Conservation (phyloP, 768 basidiomycete genomes). For the Lactarius akahatsu region DNA sequence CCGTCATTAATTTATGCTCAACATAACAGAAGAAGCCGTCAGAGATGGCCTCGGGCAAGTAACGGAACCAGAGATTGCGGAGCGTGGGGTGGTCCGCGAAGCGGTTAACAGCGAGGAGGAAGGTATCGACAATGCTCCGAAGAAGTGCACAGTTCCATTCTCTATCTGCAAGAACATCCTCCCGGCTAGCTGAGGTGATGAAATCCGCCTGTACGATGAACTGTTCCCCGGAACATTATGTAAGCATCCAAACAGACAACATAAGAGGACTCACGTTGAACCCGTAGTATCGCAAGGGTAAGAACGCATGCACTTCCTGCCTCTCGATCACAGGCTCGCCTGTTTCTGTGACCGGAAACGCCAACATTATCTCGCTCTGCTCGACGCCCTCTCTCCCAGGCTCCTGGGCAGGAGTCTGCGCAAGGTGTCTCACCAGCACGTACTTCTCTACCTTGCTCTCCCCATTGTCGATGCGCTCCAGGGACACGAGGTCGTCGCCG, state of each 20-base stretch:
- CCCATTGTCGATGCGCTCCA: constrained; percentile 6
- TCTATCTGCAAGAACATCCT: constrained; percentile 31
- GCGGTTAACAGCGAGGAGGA: constrained; percentile 30
- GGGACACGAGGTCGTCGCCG: constrained; percentile 5
- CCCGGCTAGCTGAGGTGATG: constrained; percentile 34
- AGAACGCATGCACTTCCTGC: constrained; percentile 33
- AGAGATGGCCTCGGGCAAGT: constrained; percentile 28
- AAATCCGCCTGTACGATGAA: constrained; percentile 37
- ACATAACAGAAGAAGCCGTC: constrained; percentile 29
- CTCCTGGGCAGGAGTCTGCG: constrained; percentile 23
- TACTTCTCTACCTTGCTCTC: constrained; percentile 9
- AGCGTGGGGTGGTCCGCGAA: constrained; percentile 28
- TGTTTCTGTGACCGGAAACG: constrained; percentile 31
- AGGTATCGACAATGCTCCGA: constrained; percentile 28
- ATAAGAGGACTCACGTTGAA: constrained; percentile 30
- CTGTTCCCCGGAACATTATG: constrained; percentile 18
- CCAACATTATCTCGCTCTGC: constrained; percentile 31
- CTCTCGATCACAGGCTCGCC: constrained; percentile 20
- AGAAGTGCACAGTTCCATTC: constrained; percentile 33
- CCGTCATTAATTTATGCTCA: constrained; percentile 11
- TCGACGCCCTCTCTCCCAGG: constrained; percentile 24
- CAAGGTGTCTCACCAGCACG: constrained; percentile 24
- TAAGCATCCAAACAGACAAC: not conserved
- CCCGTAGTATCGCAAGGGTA: constrained; percentile 32
- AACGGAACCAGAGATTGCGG: constrained; percentile 32